These are phyloP conservation scores for Trichomonascus vanleenenianus DNA, from an alignment of 805 yeast genomes.

Conservation along the genomic window DNA sequence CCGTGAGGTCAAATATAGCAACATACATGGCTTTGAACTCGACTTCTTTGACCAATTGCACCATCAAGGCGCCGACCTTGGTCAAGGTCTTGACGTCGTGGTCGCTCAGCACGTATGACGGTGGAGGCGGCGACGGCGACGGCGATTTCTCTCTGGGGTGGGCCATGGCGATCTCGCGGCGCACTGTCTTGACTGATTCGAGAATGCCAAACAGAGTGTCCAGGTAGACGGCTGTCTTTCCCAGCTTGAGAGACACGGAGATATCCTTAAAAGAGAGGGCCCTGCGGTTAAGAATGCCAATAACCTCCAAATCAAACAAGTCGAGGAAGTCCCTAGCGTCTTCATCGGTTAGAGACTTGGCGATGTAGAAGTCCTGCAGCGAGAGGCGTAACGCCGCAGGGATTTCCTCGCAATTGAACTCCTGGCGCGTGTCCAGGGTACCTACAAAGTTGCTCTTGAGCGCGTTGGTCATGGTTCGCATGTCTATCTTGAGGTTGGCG, in stretches of 20 bases:
- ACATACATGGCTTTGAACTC: slow-evolving; percentile 29
- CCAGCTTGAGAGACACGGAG: slow-evolving; percentile 23
- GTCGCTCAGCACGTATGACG: slow-evolving; percentile 6
- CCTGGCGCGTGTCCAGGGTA: slow-evolving; percentile 26
- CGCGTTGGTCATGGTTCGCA: slow-evolving; percentile 21
- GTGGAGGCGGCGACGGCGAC: slow-evolving; percentile 1
- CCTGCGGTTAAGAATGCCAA: slow-evolving; percentile 26
- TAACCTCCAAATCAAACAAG: slow-evolving; percentile 21
- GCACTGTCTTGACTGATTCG: slow-evolving; percentile 12
- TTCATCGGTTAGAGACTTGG: slow-evolving; percentile 22
- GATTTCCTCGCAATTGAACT: slow-evolving; percentile 22
- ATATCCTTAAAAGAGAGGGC: slow-evolving; percentile 27
- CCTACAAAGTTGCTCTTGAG: slow-evolving; percentile 26
- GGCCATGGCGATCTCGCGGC: slow-evolving; percentile 10
- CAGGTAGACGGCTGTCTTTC: slow-evolving; percentile 21
- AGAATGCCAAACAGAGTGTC: slow-evolving; percentile 16
- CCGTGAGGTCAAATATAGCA: slow-evolving; percentile 26
- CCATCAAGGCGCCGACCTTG: slow-evolving; percentile 21
- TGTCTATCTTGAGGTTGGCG: slow-evolving; percentile 23
- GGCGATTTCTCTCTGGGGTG: not conserved
- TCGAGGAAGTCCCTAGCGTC: slow-evolving; percentile 28
- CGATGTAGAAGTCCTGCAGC: slow-evolving; percentile 25
- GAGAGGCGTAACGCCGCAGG: slow-evolving; percentile 22
- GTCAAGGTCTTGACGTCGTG: slow-evolving; percentile 18
- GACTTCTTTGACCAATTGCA: slow-evolving; percentile 30